Evolutionary conservation across 306 rosid species (phyloP).

Genomic region (Rosa multiflora): DNA sequence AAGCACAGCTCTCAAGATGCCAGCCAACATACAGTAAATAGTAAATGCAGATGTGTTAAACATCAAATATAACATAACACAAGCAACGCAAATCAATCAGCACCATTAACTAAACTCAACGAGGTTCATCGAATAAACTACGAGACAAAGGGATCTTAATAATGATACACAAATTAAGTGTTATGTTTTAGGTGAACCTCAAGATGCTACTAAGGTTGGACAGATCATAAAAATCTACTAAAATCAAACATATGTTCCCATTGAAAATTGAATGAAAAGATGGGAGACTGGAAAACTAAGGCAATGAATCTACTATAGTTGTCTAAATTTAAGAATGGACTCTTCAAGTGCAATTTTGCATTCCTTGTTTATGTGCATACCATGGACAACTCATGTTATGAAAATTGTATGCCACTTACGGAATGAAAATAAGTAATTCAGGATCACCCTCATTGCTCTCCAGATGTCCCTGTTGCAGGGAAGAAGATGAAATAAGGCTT

Average conservation of each 20-base stretch:
- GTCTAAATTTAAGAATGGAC: neutral
- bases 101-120: neutral
- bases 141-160: neutral
- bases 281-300: neutral
- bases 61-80: neutral
- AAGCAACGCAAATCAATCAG: neutral
- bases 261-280: neutral
- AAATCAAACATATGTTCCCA: neutral
- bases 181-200: neutral
- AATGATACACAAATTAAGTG: neutral
- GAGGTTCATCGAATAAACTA: neutral
- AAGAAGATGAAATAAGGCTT: conserved; percentile 16
- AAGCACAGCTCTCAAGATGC: neutral
- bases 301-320: neutral
- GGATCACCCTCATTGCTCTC: conserved; percentile 99
- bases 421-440: conserved; percentile 86
- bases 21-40: neutral
- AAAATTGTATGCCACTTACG: conserved; percentile 45
- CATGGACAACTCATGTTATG: neutral
- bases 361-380: neutral
- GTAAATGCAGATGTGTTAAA: neutral
- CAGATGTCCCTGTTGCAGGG: conserved; percentile 63
- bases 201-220: neutral
- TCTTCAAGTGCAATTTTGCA: neutral
- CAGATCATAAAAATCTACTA: neutral